Percentiles rank a stretch among this genome's conserved stretches.
phyloP scores from a whole-genome alignment of 768 basidiomycete species.

The Trametes sanguinea region DNA sequence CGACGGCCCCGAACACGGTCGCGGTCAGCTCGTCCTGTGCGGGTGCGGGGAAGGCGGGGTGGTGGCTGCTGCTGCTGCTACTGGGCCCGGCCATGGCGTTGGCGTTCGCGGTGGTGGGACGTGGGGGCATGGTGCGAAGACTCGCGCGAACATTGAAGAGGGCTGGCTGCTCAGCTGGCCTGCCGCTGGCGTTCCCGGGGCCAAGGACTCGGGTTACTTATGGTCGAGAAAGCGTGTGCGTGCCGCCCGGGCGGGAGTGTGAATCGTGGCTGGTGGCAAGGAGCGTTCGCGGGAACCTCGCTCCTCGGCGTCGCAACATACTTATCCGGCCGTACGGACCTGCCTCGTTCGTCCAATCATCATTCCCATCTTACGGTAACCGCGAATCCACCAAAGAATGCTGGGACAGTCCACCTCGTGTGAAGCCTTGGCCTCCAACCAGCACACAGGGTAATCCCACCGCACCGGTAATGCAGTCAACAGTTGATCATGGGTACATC shows the following conservation, averaged over 20 bases:
- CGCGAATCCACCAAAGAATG: too few species aligned
- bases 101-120: constrained; percentile 6
- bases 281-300: constrained; percentile 16
- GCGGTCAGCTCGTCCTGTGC: constrained; percentile 38
- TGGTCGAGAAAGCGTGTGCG: constrained; percentile 9
- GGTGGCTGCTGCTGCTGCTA: neutral
- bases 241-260: constrained; percentile 13
- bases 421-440: neutral
- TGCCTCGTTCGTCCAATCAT: neutral
- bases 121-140: constrained; percentile 19
- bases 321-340: neutral
- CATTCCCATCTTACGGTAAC: neutral
- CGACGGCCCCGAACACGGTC: constrained; percentile 36
- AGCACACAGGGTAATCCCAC: too few species aligned
- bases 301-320: neutral
- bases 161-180: neutral
- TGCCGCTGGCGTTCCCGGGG: constrained; percentile 6
- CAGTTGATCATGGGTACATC: constrained; percentile 8
- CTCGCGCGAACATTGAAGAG: constrained; percentile 10
- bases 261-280: constrained; percentile 7
- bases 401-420: neutral
- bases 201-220: constrained; percentile 15
- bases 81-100: constrained; percentile 17
- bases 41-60: neutral
- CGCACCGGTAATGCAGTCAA: too few species aligned